Evolutionary conservation across 2,329 filamentous ascomycete species (phyloP).

Genomic region (Penicillium sp.): DNA sequence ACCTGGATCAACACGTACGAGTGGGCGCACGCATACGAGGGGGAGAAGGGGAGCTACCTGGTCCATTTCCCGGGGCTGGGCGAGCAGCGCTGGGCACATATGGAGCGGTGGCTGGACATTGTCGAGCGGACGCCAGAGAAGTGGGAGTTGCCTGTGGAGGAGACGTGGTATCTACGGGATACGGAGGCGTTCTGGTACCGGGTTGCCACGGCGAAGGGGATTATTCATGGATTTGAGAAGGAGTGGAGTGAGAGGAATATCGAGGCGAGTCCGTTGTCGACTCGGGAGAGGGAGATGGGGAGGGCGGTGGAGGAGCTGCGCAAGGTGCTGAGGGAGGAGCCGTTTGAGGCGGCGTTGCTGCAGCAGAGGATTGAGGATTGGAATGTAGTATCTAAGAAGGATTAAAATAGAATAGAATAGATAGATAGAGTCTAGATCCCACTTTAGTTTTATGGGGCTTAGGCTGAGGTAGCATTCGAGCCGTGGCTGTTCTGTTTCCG

Average conservation of each 20-base stretch:
- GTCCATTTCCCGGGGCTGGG: constrained; percentile 37
- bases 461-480: neutral
- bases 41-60: constrained; percentile 33
- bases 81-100: constrained; percentile 31
- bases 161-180: constrained; percentile 28
- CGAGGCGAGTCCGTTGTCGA: neutral
- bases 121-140: constrained; percentile 25
- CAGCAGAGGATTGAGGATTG: constrained; percentile 23
- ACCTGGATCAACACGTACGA: constrained; percentile 37
- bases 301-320: constrained; percentile 16
- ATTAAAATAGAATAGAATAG: neutral
- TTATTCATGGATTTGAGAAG: constrained; percentile 3
- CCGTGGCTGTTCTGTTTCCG: neutral
- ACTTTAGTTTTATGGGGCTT: neutral
- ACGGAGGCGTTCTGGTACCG: constrained; percentile 30
- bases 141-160: constrained; percentile 29
- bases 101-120: constrained; percentile 33
- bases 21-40: constrained; percentile 33
- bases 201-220: constrained; percentile 11
- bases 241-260: neutral
- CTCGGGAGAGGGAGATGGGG: neutral
- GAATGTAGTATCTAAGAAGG: constrained; percentile 1
- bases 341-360: constrained; percentile 20
- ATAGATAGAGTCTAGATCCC: neutral
- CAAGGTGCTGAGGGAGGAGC: constrained; percentile 19